phyloP scores from a whole-genome alignment of 306 rosid species.

The Psophocarpus tetragonolobus region DNA sequence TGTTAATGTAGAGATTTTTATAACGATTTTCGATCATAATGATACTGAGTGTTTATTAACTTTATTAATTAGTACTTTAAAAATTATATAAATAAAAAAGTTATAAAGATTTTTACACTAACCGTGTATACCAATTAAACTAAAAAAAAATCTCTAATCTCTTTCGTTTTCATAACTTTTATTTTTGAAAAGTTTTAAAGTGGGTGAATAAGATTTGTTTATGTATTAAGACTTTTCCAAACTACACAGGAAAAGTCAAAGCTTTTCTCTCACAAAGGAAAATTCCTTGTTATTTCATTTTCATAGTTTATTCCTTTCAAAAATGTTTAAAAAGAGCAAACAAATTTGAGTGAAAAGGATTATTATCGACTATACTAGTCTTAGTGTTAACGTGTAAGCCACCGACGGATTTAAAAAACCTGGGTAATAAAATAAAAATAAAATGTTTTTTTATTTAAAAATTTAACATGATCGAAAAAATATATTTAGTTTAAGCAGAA shows the following conservation, averaged over 20 bases:
- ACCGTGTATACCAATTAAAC: too few species aligned
- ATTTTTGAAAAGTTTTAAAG: not conserved
- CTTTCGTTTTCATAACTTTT: not conserved
- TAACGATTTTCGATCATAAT: too few species aligned
- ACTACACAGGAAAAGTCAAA: not conserved
- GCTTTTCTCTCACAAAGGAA: not conserved
- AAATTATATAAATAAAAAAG: too few species aligned
- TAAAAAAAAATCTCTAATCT: not conserved
- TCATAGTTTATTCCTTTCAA: not conserved
- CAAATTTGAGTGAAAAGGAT: not conserved
- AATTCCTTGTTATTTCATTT: not conserved
- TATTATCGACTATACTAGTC: not conserved
- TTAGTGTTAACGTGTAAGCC: not conserved
- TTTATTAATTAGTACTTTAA: too few species aligned
- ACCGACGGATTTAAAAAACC: not conserved
- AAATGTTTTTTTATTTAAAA: not conserved
- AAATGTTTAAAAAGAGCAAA: not conserved
- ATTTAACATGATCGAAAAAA: not conserved
- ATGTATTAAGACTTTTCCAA: not conserved
- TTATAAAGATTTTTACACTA: too few species aligned
- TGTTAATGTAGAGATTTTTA: too few species aligned
- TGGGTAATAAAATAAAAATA: not conserved
- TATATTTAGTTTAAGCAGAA: not conserved
- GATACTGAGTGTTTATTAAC: too few species aligned
- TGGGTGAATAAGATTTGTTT: not conserved